These are phyloP conservation scores for Toxoplasma gondii DNA, from an alignment of 169 alveolate genomes.

Conservation along the genomic window DNA sequence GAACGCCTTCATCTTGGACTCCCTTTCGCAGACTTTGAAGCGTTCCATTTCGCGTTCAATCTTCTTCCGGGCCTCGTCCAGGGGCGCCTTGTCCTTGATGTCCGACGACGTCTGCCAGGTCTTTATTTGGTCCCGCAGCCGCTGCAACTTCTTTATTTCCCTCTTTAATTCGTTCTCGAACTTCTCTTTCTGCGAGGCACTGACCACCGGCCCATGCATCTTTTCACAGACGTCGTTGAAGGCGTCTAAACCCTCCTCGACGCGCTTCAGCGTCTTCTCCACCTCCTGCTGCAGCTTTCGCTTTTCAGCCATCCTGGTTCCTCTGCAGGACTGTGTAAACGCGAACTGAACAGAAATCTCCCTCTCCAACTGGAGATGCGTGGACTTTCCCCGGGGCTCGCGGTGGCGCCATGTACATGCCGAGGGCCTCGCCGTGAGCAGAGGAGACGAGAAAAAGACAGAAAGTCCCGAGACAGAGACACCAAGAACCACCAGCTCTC, in stretches of 20 bases:
- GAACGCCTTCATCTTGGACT: conserved; percentile 61
- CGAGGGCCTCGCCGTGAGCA: too few relatives aligned
- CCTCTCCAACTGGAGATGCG: too few relatives aligned
- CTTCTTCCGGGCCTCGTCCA: conserved; percentile 51
- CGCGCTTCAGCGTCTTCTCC: conserved; percentile 70
- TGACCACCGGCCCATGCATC: not conserved
- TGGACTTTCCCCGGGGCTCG: too few relatives aligned
- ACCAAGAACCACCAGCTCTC: too few relatives aligned
- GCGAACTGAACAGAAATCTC: too few relatives aligned
- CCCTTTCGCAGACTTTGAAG: conserved; percentile 61
- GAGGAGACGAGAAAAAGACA: too few relatives aligned
- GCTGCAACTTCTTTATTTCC: conserved; percentile 69
- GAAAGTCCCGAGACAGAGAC: too few relatives aligned
- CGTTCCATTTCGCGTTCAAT: conserved; percentile 64
- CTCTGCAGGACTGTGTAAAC: not conserved
- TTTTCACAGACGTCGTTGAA: conserved; percentile 57
- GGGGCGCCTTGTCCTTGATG: conserved; percentile 57
- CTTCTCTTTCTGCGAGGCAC: conserved; percentile 41
- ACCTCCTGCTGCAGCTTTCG: conserved; percentile 68
- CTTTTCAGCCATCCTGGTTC: conserved; percentile 56
- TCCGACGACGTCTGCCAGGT: conserved; percentile 55
- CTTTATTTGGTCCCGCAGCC: conserved; percentile 58
- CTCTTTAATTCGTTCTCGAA: conserved; percentile 57
- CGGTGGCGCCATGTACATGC: too few relatives aligned
- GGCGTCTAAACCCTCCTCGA: conserved; percentile 54